Evolutionary conservation across 352 stramenopile genomes (phyloP).

Genomic region (Pythium rhizo-oryzae): DNA sequence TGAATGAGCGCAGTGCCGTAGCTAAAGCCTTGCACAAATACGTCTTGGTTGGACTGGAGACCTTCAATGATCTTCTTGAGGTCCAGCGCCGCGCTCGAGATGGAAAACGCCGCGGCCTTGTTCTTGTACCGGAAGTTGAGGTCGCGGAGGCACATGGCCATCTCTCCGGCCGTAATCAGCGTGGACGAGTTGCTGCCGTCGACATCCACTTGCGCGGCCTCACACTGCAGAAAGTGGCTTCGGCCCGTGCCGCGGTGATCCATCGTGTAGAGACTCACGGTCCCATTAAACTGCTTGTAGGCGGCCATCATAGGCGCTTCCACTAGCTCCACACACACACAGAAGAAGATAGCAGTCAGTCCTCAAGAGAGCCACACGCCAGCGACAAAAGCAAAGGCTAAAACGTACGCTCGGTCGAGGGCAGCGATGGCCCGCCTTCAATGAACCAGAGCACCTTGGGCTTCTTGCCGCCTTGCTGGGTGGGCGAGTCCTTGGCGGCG

Average conservation of each 20-base stretch:
- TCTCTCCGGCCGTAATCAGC: conserved; percentile 18
- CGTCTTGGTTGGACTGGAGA: conserved; percentile 21
- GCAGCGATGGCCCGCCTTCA: conserved; percentile 33
- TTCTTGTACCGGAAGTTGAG: conserved; percentile 37
- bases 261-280: conserved; percentile 45
- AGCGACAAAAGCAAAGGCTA: no score
- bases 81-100: conserved; percentile 47
- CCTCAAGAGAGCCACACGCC: no score
- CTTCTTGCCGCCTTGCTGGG: not conserved
- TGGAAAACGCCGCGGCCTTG: conserved; percentile 39
- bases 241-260: conserved; percentile 50
- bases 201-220: conserved; percentile 33
- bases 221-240: conserved; percentile 40
- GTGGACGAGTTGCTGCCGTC: conserved; percentile 15
- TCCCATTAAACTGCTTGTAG: conserved; percentile 15
- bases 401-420: conserved; percentile 28
- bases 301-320: conserved; percentile 31
- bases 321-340: conserved; percentile 28
- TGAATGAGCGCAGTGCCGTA: conserved; percentile 31
- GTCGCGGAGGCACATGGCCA: conserved; percentile 37
- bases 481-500: not conserved
- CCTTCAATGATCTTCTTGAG: conserved; percentile 29
- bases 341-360: no score
- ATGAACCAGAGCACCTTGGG: conserved; percentile 37
- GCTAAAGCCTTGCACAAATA: conserved; percentile 39